These are phyloP conservation scores for Hymenoscyphus salicellus DNA, from an alignment of 2,329 filamentous ascomycete species.

Conservation along the genomic window DNA sequence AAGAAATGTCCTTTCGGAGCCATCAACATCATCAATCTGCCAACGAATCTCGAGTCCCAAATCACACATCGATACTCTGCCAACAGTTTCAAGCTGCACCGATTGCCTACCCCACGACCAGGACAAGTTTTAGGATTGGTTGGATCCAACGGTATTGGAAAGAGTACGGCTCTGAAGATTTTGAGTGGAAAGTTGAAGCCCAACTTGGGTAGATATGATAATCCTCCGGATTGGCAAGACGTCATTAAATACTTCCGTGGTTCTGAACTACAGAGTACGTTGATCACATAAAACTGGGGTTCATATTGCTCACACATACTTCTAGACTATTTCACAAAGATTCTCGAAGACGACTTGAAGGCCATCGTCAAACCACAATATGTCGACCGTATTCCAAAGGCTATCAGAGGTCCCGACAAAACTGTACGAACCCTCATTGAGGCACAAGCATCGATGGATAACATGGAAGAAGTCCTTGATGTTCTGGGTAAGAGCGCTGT, in stretches of 20 bases:
- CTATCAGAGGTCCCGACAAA: constrained; percentile 78
- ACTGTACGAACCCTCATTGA: constrained; percentile 76
- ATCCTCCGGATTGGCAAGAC: constrained; percentile 98
- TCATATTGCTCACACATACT: constrained; percentile 13
- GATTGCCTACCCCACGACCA: constrained; percentile 90
- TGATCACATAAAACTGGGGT: not conserved
- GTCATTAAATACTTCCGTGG: constrained; percentile 98
- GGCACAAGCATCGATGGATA: constrained; percentile 71
- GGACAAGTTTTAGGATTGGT: constrained; percentile 95
- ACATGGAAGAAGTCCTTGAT: constrained; percentile 78
- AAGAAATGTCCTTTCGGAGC: constrained; percentile 99
- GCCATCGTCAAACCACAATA: constrained; percentile 97
- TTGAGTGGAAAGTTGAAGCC: constrained; percentile 98
- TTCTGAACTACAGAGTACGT: constrained; percentile 90
- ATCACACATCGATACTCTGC: constrained; percentile 98
- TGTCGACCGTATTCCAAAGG: constrained; percentile 95
- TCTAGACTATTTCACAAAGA: constrained; percentile 95
- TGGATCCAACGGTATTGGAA: constrained; percentile 99
- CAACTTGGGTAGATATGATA: constrained; percentile 90
- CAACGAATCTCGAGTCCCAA: constrained; percentile 96
- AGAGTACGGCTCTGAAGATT: constrained; percentile 99
- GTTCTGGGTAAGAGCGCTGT: constrained; percentile 56
- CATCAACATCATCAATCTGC: constrained; percentile 99
- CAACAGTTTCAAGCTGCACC: constrained; percentile 99
- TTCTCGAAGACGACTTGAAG: constrained; percentile 94